Base-by-base conservation (phyloP, 495 filamentous ascomycete species). In the Emericellopsis terricola region DNA sequence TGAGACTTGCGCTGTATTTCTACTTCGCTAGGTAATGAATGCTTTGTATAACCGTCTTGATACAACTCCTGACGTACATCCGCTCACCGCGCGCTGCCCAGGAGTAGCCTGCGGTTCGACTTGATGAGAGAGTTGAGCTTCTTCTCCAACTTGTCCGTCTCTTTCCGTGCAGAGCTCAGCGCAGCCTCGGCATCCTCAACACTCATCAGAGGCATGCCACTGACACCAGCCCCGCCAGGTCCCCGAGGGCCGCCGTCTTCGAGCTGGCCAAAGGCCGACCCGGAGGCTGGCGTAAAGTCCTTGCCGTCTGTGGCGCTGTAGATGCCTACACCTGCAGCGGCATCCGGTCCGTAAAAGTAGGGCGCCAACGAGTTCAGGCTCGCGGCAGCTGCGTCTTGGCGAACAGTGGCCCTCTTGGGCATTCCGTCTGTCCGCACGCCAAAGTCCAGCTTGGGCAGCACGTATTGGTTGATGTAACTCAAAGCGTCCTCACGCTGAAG, bases 101-200 rank as follows among this genome's bases (percentile, higher is more conserved):
- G 41, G 29, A 66, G 37, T 23, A 72, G 31, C 37, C 55, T 51
- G 36, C 64, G 53, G 43, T 80, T 80, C 60, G 66, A 72, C 43
- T 71, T 71, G 36, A 76, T 56, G 23, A 78, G 36, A 34, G 61
- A 56, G 39, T 62, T 64, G 15, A 80, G 46, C 41, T 59, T 72
- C 62, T 79, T 82, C 51, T 82, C 79, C 7, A 81, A 46, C 37
- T 49, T 63, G 34, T 84, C 79, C 21, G 71, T 64, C 44, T 82
- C 76, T 57, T 73, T 79, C 41, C 63, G 62, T n/a, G 68, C 62
- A 8, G 49, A 44, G 13, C 56, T 38, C 42, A 77, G 56, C 20
- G 62, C 68, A 36, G 52, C 54, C 52, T 82, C 76, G 4, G 69
- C 65, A 19, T 78, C 76, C 33, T 73, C 64, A 4, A 77, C 53